Evolutionary conservation across 1,284 basidiomycete species (phyloP).

Genomic region (Pseudozyma sp.): DNA sequence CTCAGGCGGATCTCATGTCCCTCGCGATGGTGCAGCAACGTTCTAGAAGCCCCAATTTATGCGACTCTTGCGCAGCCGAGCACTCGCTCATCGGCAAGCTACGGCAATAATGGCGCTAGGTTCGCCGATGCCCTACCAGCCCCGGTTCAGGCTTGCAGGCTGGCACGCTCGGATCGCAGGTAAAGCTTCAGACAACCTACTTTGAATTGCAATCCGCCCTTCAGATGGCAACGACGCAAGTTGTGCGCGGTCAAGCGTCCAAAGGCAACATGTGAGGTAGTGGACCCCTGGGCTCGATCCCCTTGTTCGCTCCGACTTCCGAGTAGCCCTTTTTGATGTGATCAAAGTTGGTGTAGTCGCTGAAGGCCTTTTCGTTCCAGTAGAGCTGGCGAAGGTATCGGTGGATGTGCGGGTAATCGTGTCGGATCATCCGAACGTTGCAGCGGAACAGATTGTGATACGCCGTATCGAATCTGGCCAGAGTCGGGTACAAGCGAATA

Average conservation of each 20-base stretch:
- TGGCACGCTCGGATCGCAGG: too few relatives aligned
- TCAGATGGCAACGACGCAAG: too few relatives aligned
- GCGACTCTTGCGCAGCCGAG: too few relatives aligned
- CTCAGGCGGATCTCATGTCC: too few relatives aligned
- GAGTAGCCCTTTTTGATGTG: slow-evolving; percentile 65
- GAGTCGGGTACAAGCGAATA: slow-evolving; percentile 85
- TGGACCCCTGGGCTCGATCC: slow-evolving; percentile 45
- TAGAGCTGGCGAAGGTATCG: slow-evolving; percentile 83
- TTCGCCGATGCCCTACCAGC: too few relatives aligned
- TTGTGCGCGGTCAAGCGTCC: background rate
- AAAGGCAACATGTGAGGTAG: slow-evolving; percentile 46
- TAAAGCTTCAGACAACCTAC: too few relatives aligned
- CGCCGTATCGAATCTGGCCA: slow-evolving; percentile 81
- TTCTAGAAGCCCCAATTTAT: too few relatives aligned
- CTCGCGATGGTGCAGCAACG: too few relatives aligned
- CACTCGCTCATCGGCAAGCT: too few relatives aligned
- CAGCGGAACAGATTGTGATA: slow-evolving; percentile 90
- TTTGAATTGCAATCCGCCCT: too few relatives aligned
- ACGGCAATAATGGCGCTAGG: too few relatives aligned
- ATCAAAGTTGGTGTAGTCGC: slow-evolving; percentile 83
- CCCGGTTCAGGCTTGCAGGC: too few relatives aligned
- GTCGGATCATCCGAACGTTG: slow-evolving; percentile 72
- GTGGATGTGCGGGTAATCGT: slow-evolving; percentile 52
- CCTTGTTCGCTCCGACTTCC: slow-evolving; percentile 20
- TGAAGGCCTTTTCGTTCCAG: slow-evolving; percentile 88